These are phyloP conservation scores for Backusella australiensis DNA, from an alignment of 192 early-diverging fungal species.

Conservation along the genomic window DNA sequence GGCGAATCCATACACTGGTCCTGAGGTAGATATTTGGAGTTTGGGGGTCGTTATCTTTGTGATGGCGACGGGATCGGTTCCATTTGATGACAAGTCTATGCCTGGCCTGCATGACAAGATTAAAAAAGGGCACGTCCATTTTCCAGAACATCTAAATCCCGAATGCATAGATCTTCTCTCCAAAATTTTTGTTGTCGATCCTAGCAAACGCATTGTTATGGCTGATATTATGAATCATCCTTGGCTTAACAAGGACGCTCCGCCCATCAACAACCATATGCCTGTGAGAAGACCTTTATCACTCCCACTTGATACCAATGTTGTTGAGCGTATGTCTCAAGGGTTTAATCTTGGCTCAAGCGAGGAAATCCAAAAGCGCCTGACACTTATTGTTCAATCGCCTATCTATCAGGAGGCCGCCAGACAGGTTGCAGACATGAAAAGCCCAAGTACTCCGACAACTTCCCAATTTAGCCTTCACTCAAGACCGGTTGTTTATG, in stretches of 20 bases:
- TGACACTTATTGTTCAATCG: slow-evolving; percentile 50
- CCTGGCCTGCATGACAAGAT: slow-evolving; percentile 86
- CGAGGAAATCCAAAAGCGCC: slow-evolving; percentile 50
- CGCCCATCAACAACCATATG: slow-evolving; percentile 63
- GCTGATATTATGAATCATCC: slow-evolving; percentile 69
- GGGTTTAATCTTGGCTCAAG: slow-evolving; percentile 78
- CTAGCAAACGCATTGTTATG: slow-evolving; percentile 63
- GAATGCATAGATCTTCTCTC: slow-evolving; percentile 61
- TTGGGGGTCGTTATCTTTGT: slow-evolving; percentile 86
- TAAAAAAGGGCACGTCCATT: slow-evolving; percentile 73
- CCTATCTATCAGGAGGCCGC: slow-evolving; percentile 45
- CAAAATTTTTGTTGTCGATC: slow-evolving; percentile 72
- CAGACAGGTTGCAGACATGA: background rate
- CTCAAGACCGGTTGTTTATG: slow-evolving; percentile 11
- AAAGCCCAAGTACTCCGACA: background rate
- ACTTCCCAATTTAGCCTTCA: background rate
- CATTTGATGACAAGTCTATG: slow-evolving; percentile 85
- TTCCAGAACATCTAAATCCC: slow-evolving; percentile 64
- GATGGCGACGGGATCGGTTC: slow-evolving; percentile 78
- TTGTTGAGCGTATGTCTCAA: slow-evolving; percentile 60
- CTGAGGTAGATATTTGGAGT: slow-evolving; percentile 90
- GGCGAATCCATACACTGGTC: slow-evolving; percentile 77
- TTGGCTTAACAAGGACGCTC: slow-evolving; percentile 72
- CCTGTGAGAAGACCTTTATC: slow-evolving; percentile 53
- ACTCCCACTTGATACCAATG: slow-evolving; percentile 53